phyloP scores from a whole-genome alignment of 2,329 filamentous ascomycete species.

The Elsinoe perseae region DNA sequence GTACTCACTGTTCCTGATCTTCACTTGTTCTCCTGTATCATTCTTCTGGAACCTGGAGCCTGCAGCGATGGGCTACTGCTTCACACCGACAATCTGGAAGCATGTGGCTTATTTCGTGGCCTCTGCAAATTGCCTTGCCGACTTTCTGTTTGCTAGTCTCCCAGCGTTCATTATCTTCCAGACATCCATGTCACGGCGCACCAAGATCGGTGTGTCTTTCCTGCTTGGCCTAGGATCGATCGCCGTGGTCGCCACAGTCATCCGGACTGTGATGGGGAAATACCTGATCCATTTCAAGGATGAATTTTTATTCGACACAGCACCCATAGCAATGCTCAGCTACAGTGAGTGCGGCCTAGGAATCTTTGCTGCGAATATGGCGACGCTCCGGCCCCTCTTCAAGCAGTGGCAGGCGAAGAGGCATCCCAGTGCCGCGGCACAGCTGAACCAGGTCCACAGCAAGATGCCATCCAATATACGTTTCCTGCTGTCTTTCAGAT shows the following conservation, averaged over 20 bases:
- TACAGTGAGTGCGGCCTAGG: conserved; percentile 30
- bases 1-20: conserved; percentile 45
- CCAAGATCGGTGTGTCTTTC: conserved; percentile 33
- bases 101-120: conserved; percentile 29
- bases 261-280: conserved; percentile 39
- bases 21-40: conserved; percentile 46
- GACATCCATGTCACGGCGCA: conserved; percentile 33
- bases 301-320: conserved; percentile 38
- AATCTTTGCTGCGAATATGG: conserved; percentile 40
- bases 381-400: conserved; percentile 41
- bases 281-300: conserved; percentile 32
- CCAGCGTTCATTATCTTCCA: conserved; percentile 37
- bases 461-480: neutral
- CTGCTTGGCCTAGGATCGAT: conserved; percentile 36
- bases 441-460: neutral
- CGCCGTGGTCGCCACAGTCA: conserved; percentile 46
- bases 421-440: neutral
- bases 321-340: conserved; percentile 32
- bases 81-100: conserved; percentile 42
- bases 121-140: conserved; percentile 34
- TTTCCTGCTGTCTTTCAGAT: neutral
- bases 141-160: conserved; percentile 35
- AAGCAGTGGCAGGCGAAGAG: neutral
- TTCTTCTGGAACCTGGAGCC: conserved; percentile 44
- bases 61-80: conserved; percentile 35